phyloP scores from a whole-genome alignment of 768 basidiomycete species.

The Pleurotus djamor region DNA sequence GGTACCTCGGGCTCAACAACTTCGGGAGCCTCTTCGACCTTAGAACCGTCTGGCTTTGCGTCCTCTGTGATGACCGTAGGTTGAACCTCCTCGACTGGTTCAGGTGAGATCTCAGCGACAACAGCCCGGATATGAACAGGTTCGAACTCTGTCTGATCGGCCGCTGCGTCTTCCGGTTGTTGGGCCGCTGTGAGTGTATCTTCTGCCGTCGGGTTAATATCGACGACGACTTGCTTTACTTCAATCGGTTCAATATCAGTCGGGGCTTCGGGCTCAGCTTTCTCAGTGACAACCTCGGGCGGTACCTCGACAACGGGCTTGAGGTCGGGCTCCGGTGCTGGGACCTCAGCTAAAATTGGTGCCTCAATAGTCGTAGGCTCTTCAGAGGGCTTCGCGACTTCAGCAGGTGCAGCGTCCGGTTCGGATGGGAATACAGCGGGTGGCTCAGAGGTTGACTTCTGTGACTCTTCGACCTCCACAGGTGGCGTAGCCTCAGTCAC shows the following conservation, averaged over 20 bases:
- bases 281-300: no score
- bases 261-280: no score
- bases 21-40: neutral
- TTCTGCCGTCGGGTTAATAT: neutral
- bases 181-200: neutral
- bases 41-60: neutral
- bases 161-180: no score
- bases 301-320: neutral
- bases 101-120: neutral
- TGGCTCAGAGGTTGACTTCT: no score
- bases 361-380: no score
- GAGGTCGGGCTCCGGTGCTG: neutral
- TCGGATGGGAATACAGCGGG: no score
- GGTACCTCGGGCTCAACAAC: neutral
- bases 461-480: no score
- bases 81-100: neutral
- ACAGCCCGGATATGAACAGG: neutral
- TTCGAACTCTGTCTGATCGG: neutral
- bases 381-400: no score
- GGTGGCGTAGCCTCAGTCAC: no score
- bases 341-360: no score
- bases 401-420: no score
- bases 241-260: neutral
- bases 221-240: neutral
- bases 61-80: neutral